Evolutionary conservation across 352 stramenopile species (phyloP).

Genomic region (Bremia lactucae): DNA sequence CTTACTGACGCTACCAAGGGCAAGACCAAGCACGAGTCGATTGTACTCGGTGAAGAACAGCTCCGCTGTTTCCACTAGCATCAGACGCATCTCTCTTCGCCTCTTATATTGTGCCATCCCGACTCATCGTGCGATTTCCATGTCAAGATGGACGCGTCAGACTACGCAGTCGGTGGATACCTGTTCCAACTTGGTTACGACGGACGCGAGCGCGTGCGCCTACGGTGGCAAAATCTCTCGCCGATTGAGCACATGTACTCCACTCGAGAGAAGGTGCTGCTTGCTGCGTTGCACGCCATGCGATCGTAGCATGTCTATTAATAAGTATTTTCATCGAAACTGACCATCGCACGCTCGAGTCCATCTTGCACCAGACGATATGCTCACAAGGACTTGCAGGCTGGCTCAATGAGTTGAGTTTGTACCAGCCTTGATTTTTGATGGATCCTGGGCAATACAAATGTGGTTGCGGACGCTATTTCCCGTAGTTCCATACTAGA

Average conservation of each 20-base stretch:
- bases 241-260: not conserved
- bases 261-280: not conserved
- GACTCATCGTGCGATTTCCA: too few species aligned
- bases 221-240: not conserved
- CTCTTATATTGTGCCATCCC: too few species aligned
- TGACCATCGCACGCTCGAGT: not conserved
- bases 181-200: not conserved
- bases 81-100: too few species aligned
- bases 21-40: too few species aligned
- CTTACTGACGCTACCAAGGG: not conserved
- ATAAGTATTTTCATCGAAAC: not conserved
- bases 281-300: not conserved
- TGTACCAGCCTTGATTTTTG: too few species aligned
- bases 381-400: not conserved
- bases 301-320: not conserved
- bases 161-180: not conserved
- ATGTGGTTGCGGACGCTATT: too few species aligned
- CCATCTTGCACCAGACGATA: not conserved
- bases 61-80: too few species aligned
- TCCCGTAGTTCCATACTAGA: too few species aligned
- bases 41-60: too few species aligned
- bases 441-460: too few species aligned
- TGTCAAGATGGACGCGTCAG: not conserved
- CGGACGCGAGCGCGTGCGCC: not conserved
- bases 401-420: slow-evolving; percentile 1